Evolutionary conservation across 371 early-diverging fungal genomes (phyloP).

Genomic region (Saksenaea vasiformis): DNA sequence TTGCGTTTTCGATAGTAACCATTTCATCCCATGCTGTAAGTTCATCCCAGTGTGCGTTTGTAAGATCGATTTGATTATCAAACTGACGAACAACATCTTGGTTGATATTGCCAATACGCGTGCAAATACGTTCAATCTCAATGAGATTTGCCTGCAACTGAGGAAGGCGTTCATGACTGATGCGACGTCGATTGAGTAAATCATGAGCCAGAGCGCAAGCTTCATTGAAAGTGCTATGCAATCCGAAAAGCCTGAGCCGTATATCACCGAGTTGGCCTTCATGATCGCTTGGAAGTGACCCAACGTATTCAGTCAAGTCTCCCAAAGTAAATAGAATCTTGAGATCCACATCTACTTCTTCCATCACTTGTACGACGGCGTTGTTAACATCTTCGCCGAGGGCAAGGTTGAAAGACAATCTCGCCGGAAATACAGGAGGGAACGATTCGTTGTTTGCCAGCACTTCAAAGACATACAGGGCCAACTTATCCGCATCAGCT

Average conservation of each 20-base stretch:
- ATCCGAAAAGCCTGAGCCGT: too few species aligned
- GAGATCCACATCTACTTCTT: background rate
- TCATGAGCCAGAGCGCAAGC: background rate
- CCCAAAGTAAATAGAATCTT: background rate
- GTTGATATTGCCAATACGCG: background rate
- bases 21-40: background rate
- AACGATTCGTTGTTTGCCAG: too few species aligned
- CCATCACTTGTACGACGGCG: background rate
- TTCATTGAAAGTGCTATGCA: background rate
- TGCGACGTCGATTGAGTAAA: background rate
- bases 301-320: background rate
- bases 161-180: background rate
- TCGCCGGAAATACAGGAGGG: background rate
- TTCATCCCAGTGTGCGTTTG: background rate
- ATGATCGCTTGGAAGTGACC: background rate
- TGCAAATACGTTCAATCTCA: background rate
- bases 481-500: too few species aligned
- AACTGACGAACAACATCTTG: background rate
- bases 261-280: background rate
- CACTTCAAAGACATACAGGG: too few species aligned
- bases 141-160: background rate
- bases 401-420: background rate
- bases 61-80: background rate
- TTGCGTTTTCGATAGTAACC: too few species aligned
- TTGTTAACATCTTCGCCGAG: background rate